phyloP scores from a whole-genome alignment of 345 rosid genomes.

The Acer saccharum region DNA sequence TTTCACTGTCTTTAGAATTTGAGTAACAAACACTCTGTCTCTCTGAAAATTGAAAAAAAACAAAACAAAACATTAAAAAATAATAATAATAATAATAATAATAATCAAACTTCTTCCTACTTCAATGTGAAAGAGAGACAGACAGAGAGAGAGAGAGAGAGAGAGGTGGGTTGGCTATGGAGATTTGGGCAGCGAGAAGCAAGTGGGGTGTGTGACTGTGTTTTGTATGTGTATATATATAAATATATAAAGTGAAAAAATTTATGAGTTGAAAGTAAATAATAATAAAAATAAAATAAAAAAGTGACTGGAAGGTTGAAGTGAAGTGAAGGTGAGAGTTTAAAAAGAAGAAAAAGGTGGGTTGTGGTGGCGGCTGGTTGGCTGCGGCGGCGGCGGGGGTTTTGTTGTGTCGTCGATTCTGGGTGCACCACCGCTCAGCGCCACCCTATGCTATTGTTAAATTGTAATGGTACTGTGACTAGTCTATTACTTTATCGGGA shows the following conservation, averaged over 20 bases:
- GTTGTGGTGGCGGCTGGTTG: background rate
- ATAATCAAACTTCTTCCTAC: background rate
- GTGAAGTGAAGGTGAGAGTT: background rate
- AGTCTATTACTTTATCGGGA: too few species aligned
- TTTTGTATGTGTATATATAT: background rate
- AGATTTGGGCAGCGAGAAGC: constrained; percentile 11
- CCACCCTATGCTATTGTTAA: constrained; percentile 2
- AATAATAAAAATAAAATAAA: background rate
- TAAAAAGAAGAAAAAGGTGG: background rate
- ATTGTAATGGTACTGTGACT: too few species aligned
- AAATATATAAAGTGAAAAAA: background rate
- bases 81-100: too few species aligned
- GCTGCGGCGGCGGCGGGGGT: background rate
- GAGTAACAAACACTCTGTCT: constrained; percentile 1
- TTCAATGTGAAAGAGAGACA: background rate
- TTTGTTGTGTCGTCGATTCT: background rate
- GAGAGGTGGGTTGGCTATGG: constrained; percentile 10
- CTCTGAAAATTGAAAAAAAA: background rate
- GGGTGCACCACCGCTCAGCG: background rate
- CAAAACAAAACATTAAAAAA: background rate
- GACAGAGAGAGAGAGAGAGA: background rate
- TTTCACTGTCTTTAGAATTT: background rate
- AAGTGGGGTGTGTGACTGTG: background rate
- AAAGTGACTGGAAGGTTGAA: background rate
- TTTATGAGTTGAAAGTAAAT: background rate